Conservation (phyloP, 208 protist genomes). For the Leishmania braziliensis region DNA sequence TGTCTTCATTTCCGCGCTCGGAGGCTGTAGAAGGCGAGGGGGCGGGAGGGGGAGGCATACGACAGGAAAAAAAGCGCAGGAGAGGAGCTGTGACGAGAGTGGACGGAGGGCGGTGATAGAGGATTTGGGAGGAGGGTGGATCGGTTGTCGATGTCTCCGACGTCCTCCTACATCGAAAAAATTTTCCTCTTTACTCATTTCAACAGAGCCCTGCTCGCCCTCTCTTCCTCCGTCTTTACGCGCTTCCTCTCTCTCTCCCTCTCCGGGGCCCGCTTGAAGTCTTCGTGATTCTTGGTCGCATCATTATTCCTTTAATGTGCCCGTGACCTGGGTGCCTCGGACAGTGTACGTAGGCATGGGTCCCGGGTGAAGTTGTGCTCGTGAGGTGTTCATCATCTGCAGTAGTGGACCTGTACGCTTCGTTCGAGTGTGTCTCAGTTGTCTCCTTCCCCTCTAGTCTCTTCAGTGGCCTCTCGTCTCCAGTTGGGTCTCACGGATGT, state of each 20-base stretch:
- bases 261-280: not conserved
- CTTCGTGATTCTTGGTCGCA: not conserved
- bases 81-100: no score
- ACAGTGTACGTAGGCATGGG: not conserved
- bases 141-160: not conserved
- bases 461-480: not conserved
- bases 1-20: not conserved
- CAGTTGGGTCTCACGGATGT: not conserved
- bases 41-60: not conserved
- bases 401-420: not conserved
- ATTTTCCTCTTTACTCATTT: no score
- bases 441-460: not conserved
- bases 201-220: no score
- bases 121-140: not conserved
- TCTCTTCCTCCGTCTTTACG: no score
- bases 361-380: not conserved
- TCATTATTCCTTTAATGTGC: not conserved
- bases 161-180: no score
- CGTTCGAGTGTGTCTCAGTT: not conserved
- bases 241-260: no score
- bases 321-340: not conserved
- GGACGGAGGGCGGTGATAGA: not conserved
- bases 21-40: not conserved
- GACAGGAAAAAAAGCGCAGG: not conserved
- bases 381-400: not conserved